Evolutionary conservation across 179 eudicot species (phyloP), one percentile per base, ranked within the genome.

Genomic region (Vitellaria paradoxa): DNA sequence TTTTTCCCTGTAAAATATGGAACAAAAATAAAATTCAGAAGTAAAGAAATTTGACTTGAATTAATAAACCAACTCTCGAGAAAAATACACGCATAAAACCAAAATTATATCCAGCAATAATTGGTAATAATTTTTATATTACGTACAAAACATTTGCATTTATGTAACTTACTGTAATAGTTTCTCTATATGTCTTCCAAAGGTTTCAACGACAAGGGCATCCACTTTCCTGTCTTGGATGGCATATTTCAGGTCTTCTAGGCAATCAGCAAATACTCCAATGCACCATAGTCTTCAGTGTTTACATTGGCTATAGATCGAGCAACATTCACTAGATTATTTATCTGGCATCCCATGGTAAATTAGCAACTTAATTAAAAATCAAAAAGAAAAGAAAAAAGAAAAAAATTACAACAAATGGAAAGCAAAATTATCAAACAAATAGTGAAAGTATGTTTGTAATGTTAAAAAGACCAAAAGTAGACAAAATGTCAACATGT

Each of bases 161-260:
- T 65, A 78, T 70, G 37, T 71, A 80, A 91, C 99, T 96, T 83
- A 96, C 99, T 92, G 99, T 78, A 96, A 76, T 77, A 94, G 89
- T 80, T 94, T 94, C 84, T 96, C 99, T 82, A 92, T 91, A 72
- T 97, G 97, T 83, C 97, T 88, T 79, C 99, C 99, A 86, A 96
- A 96, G 64, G 99, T 96, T 85, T 96, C 99, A 50, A 96, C 98
- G 80, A 94, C 92, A 82, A 96, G 98, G 77, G 97, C 99, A 85
- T 96, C 98, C 86, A 94, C 97, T 84, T 96, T 96, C 78, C 99
- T 90, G 81, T 94, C 97, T 76, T 96, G 93, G 70, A 96, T 94
- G 79, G 94, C 88, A 84, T 92, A 92, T 84, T 94, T 91, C 45
- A 96, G 93, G 81, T 96, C 99, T 52, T 90, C 97, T 59, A 96